Evolutionary conservation across 148 eudicot species (phyloP), one percentile per base, ranked within the genome.

Genomic region (Talinum fruticosum): DNA sequence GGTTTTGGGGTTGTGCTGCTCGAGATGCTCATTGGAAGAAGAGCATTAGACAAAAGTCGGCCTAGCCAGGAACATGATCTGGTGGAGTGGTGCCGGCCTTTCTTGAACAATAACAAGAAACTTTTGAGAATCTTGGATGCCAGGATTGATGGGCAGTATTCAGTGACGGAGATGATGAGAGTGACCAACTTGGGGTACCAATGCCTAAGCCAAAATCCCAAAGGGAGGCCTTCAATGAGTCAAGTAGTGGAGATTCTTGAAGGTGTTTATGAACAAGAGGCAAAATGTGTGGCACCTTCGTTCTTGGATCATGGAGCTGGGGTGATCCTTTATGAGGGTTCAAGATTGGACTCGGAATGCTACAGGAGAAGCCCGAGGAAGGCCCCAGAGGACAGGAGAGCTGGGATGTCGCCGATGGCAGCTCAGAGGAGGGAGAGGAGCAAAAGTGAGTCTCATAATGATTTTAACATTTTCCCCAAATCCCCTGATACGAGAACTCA

Each of bases 21-120:
- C 18, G 97, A 93, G 86, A 90, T 93, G 97, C 89, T 93, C 34
- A 90, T 89, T n/a, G 97, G 97, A 78, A 87, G 89, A 79, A 85
- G 88, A 79, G 91, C 95, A 49, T 79, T 93, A 79, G 97, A 93
- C 84, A 88, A 89, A 82, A 85, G 91, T 79, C 85, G 91, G 80
- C 90, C 95, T 13, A 87, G 91, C 81, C 88, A 89, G 67, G 97
- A 93, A 76, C 95, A 89, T 76, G 88, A 87, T 74, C 84, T 93
- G 57, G 97, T 90, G 0, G 97, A 93, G 47, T 93, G 93, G 93
- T 92, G 95, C 24, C 90, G 95, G 6, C 97, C 97, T 0, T 84
- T 93, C 65, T 75, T 93, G 82, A 91, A 88, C 77, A 92, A 93
- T 75, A 87, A 82, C 74, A 90, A 89, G 79, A 90, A 93, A 75